Evolutionary conservation across 768 basidiomycete genomes (phyloP).

Genomic region (Omphalotus guepiniiformis): DNA sequence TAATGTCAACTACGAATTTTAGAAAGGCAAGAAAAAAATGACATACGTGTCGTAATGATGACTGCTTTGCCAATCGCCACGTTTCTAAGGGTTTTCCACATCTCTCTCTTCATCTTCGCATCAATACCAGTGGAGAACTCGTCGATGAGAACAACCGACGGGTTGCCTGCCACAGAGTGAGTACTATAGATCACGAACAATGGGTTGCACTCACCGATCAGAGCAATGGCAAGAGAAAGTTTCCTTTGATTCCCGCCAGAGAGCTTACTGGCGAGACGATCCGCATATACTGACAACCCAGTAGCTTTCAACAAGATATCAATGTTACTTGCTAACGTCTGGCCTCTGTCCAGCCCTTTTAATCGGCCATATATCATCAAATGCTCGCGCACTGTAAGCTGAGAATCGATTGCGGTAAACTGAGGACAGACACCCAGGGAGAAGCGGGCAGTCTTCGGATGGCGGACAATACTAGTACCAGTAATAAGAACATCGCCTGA

Average conservation of each 20-base stretch:
- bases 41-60: conserved; percentile 67
- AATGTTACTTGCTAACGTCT: conserved; percentile 50
- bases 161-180: conserved; percentile 47
- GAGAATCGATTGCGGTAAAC: conserved; percentile 77
- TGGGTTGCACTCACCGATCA: conserved; percentile 46
- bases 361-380: conserved; percentile 66
- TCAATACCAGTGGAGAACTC: conserved; percentile 84
- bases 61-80: conserved; percentile 67
- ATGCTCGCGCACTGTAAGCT: conserved; percentile 76
- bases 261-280: conserved; percentile 68
- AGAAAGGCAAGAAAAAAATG: neutral
- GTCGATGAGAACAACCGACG: conserved; percentile 74
- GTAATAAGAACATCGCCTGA: conserved; percentile 66
- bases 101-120: conserved; percentile 78
- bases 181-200: neutral
- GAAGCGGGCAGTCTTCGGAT: conserved; percentile 59
- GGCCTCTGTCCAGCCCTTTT: conserved; percentile 56
- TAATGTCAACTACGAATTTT: neutral
- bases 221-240: conserved; percentile 67
- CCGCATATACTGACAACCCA: conserved; percentile 54
- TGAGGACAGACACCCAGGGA: conserved; percentile 81
- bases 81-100: conserved; percentile 70
- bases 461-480: conserved; percentile 59
- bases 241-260: conserved; percentile 82
- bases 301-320: conserved; percentile 55